Evolutionary conservation across 1,284 basidiomycete species (phyloP), one percentile per base, ranked within the genome.

Genomic region (Sanghuangporus weigelae): DNA sequence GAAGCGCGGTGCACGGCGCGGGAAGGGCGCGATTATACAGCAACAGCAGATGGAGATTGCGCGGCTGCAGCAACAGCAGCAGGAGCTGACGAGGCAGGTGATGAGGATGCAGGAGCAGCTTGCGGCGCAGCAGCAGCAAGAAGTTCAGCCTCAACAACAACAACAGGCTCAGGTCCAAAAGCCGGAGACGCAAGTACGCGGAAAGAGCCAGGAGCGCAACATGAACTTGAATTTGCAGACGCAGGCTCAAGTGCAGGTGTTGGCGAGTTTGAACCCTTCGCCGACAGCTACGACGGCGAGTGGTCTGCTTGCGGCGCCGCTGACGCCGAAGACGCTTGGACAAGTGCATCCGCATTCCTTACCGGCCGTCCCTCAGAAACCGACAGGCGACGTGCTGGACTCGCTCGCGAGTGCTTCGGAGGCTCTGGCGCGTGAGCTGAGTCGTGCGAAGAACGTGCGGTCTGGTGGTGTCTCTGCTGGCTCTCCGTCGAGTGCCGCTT

Each of bases 361-460:
- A 53, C 23, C 63, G 11, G 7, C 19, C 12, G 38, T 35, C 10
- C 54, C 8, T 59, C 62, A 2, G 66, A 68, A 63, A 78, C 80
- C 59, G 53, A 39, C 38, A 57, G 48, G 44, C 53, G 62, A 56
- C 40, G 86, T 83, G 3, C 76, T 92, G 66, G 81, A 83, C 11
- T 88, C 87, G 7, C 83, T 95, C 39, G 93, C 92, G 3, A 81
- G 81, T 57, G 93, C 90, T 1, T 92, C 89, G 4, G 92, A 96
- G 72, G 81, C 85, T 7, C 81, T 96, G 36, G 94, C 91, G 14
- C 82, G 93, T 65, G 92, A 95, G 76, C 84, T 96, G 67, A 90
- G 87, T 71, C 81, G 81, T 66, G 84, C 83, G 8, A 79, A 78
- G 58, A 64, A 60, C 44, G 14, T 23, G 11, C 57, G 58, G 21